phyloP scores from a whole-genome alignment of 2,329 filamentous ascomycete genomes.

The Aspergillus ibericus region DNA sequence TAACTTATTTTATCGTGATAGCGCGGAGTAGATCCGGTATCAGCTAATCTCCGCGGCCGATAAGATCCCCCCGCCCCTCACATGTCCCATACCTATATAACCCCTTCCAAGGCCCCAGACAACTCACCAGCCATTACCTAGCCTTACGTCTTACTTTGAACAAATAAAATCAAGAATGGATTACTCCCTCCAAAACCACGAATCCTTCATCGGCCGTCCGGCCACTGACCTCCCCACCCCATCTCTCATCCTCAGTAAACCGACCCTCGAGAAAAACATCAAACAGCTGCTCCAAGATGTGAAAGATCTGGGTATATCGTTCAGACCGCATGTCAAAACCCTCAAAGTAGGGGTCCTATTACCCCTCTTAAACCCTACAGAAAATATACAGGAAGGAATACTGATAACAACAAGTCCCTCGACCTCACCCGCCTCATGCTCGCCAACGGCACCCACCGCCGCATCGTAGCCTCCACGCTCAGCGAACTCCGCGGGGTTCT shows the following conservation, averaged over 20 bases:
- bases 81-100: no score
- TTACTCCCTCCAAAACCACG: constrained; percentile 31
- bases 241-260: constrained; percentile 41
- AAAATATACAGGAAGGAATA: neutral
- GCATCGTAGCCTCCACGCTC: constrained; percentile 45
- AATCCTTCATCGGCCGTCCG: constrained; percentile 38
- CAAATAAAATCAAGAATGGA: constrained; percentile 31
- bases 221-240: constrained; percentile 41
- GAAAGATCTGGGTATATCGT: constrained; percentile 38
- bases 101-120: no score
- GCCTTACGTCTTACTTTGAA: neutral
- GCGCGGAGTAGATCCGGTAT: no score
- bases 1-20: neutral
- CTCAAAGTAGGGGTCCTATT: constrained; percentile 48
- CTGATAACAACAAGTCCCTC: constrained; percentile 16
- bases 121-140: no score
- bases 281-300: constrained; percentile 41
- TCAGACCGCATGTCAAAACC: constrained; percentile 49
- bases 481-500: constrained; percentile 43
- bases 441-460: constrained; percentile 37
- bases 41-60: no score
- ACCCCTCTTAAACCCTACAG: neutral
- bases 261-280: constrained; percentile 42
- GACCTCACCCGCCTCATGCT: constrained; percentile 46
- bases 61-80: no score